A percentile compares a stretch with the other conserved stretches of the same genome.
These are phyloP conservation scores for Xylaria sp. DNA, from an alignment of 2,329 filamentous ascomycete species.

Conservation along the genomic window DNA sequence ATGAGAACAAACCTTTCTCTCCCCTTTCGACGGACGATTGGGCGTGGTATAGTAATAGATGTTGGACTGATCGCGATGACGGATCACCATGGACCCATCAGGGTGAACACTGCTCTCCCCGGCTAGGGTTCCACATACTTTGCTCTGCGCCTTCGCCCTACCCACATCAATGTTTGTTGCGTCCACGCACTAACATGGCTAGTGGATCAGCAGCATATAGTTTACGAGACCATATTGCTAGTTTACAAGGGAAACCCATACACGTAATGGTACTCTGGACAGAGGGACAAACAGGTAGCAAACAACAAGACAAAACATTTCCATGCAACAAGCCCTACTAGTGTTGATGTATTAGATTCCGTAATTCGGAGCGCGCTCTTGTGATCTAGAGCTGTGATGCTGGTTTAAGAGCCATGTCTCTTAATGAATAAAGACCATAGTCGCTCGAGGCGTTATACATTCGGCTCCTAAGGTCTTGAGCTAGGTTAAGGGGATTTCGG, in stretches of 20 bases:
- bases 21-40: constrained; percentile 7
- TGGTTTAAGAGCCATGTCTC: neutral
- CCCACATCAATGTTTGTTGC: constrained; percentile 5
- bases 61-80: neutral
- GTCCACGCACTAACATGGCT: neutral
- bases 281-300: constrained; percentile 16
- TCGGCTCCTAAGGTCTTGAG: too few species aligned
- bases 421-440: too few species aligned
- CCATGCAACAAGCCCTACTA: too few species aligned
- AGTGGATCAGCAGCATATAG: constrained; percentile 2
- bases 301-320: constrained; percentile 24
- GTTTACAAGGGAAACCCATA: constrained; percentile 12
- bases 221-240: constrained; percentile 1
- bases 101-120: neutral
- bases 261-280: constrained; percentile 16
- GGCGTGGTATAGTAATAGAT: constrained; percentile 3
- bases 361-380: neutral
- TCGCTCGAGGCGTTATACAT: too few species aligned
- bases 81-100: constrained; percentile 6
- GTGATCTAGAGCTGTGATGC: neutral
- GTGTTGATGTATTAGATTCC: too few species aligned
- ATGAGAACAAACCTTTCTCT: neutral
- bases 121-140: constrained; percentile 8
- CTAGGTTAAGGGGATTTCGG: too few species aligned
- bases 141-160: constrained; percentile 21